Base-by-base conservation (phyloP, 768 basidiomycete species). In the Trichaptum fuscoviolaceum region DNA sequence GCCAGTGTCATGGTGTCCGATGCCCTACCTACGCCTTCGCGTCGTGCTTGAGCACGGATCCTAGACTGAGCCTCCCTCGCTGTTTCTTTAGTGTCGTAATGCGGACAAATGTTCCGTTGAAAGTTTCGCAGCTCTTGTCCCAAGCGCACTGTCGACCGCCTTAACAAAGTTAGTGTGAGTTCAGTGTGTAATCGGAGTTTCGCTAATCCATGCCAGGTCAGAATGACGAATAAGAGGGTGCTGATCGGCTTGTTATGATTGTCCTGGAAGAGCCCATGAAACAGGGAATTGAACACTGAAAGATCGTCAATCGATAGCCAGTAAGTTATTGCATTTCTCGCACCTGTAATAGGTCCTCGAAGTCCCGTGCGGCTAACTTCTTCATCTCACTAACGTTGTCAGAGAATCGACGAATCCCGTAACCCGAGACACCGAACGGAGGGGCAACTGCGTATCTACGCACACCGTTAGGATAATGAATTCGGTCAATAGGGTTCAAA, bases 181-280 rank as follows among this genome's bases (percentile, higher is more conserved):
- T 64, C 63, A 18, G 67, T 65, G 35, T 67, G 67, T 35, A 68
- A 9, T 5, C 63, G 66, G 23, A 65, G n/a, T 34, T 65, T 65
- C 15, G 68, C 67, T 7, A 69, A 30, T 18, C 25, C 63, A 26
- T 69, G 68, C 63, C 63, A 67, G 12, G 24, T 35, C 7, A 23
- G 24, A 18, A 65, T 30, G 1, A 30, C 23, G 25, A 60, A 65
- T 9, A 65, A 6, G 3, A 65, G 30, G 1, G 5, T 25, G 1
- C 24, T 26, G 1, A 68, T 59, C 0, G 17, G 18, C 9, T 35
- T 42, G 35, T 79, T 67, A 24, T 78, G 70, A 0, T 27, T 62
- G 9, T 72, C 66, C 2, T 72, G 74, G 0, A 82, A 69, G 0
- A 83, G 72, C 1, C 76, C 6, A 83, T 78, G 35, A 82, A 80